A percentile compares a stretch with the other conserved stretches of the same genome.
Conservation (phyloP, 257 asterid genomes). For the Petunia axillaris region DNA sequence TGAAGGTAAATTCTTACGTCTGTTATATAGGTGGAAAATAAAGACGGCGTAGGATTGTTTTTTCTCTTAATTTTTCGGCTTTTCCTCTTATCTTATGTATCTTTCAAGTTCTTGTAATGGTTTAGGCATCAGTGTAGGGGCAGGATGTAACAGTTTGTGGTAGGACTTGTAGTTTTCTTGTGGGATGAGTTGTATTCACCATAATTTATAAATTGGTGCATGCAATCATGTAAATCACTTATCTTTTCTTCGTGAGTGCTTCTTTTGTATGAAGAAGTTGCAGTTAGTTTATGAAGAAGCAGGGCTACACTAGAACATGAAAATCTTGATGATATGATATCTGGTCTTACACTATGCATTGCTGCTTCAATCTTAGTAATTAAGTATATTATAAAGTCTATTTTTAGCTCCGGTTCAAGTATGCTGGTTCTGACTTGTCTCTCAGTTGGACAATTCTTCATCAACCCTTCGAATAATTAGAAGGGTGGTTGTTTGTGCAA, state of each 20-base stretch:
- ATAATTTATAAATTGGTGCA: slow-evolving; percentile 10
- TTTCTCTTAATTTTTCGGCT: background rate
- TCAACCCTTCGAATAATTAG: too few species aligned
- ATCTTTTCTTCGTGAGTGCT: background rate
- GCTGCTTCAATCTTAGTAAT: background rate
- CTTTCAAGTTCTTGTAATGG: background rate
- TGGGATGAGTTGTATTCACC: slow-evolving; percentile 16
- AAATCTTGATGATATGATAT: background rate
- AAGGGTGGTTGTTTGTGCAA: too few species aligned
- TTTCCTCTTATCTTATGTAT: slow-evolving; percentile 3
- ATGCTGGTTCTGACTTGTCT: background rate
- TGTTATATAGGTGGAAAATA: slow-evolving; percentile 32
- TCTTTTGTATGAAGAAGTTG: slow-evolving; percentile 19
- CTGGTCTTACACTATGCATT: background rate
- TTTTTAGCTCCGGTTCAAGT: background rate
- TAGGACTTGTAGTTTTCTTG: slow-evolving; percentile 21
- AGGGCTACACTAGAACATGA: slow-evolving; percentile 14
- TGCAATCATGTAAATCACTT: slow-evolving; percentile 16
- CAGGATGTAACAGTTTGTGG: slow-evolving; percentile 23
- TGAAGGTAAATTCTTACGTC: slow-evolving; percentile 27
- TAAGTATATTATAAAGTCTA: background rate
- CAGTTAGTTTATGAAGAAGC: background rate
- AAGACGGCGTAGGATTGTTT: background rate
- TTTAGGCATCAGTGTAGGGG: slow-evolving; percentile 10
- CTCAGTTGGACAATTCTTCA: too few species aligned